Evolutionary conservation across 371 early-diverging fungal genomes (phyloP).

Genomic region (Mucor piriformis): DNA sequence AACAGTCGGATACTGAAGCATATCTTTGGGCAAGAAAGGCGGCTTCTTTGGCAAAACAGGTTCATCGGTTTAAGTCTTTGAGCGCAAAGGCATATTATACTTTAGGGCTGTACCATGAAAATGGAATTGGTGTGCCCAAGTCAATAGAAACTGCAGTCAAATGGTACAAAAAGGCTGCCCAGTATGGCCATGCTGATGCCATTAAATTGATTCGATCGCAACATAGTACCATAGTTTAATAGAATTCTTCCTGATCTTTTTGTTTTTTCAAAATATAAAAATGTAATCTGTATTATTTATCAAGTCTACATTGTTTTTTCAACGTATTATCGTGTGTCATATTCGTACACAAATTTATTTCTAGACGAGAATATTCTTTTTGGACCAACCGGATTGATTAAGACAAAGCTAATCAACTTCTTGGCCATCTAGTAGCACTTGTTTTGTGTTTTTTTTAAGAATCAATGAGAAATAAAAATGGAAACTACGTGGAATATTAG

Average conservation of each 20-base stretch:
- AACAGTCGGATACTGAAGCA: conserved; percentile 76
- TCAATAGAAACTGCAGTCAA: conserved; percentile 19
- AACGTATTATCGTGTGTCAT: too few relatives aligned
- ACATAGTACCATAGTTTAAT: not conserved
- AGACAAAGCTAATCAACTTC: too few relatives aligned
- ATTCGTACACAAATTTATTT: not conserved
- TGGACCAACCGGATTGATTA: too few relatives aligned
- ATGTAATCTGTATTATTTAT: not conserved
- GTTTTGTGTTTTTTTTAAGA: too few relatives aligned
- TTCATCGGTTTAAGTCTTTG: conserved; percentile 57
- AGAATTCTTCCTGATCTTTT: too few relatives aligned
- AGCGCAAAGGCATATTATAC: conserved; percentile 82
- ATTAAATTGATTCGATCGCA: conserved; percentile 3
- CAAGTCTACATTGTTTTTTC: too few relatives aligned
- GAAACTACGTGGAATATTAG: too few relatives aligned
- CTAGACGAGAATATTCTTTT: too few relatives aligned
- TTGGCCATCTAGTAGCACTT: too few relatives aligned
- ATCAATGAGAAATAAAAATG: too few relatives aligned
- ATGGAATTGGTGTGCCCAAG: conserved; percentile 65
- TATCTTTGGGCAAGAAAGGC: conserved; percentile 70
- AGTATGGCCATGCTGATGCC: conserved; percentile 22
- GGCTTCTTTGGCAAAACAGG: conserved; percentile 45
- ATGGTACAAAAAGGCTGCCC: conserved; percentile 29
- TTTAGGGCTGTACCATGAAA: conserved; percentile 78
- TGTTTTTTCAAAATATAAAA: too few relatives aligned